Evolutionary conservation across 371 early-diverging fungal genomes (phyloP).

Genomic region (Synchytrium microbalum): DNA sequence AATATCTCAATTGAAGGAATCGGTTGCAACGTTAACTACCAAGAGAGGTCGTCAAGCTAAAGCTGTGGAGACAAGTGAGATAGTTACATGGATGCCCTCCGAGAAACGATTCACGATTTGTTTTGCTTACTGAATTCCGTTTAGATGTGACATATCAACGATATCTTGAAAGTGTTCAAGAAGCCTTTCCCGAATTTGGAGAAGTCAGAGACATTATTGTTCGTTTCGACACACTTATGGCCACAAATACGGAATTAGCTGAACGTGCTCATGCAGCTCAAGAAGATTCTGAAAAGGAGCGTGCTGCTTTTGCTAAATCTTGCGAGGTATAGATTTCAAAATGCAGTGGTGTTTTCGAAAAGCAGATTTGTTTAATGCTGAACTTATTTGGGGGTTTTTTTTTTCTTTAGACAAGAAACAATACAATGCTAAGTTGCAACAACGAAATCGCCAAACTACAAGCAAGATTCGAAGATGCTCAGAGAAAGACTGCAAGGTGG

Average conservation of each 20-base stretch:
- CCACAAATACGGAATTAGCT: constrained; percentile 45
- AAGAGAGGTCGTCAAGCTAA: constrained; percentile 30
- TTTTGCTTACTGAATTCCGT: not conserved
- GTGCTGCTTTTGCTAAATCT: constrained; percentile 26
- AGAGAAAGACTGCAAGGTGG: constrained; percentile 30
- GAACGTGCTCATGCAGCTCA: constrained; percentile 41
- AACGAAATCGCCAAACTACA: constrained; percentile 48
- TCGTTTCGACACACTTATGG: constrained; percentile 44
- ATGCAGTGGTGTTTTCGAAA: too few relatives aligned
- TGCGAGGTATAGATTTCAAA: constrained; percentile 28
- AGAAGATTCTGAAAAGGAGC: constrained; percentile 36
- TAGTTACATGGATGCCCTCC: not conserved
- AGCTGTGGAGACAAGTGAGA: constrained; percentile 37
- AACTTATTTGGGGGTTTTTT: not conserved
- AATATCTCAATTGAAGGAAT: constrained; percentile 30
- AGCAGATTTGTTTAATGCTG: too few relatives aligned
- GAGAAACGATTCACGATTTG: not conserved
- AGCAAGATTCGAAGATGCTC: constrained; percentile 38
- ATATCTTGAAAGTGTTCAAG: constrained; percentile 43
- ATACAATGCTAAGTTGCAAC: constrained; percentile 43
- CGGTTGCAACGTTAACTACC: constrained; percentile 11
- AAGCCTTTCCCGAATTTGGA: constrained; percentile 38
- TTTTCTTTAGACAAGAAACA: constrained; percentile 37
- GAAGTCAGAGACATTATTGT: constrained; percentile 47
- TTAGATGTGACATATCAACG: constrained; percentile 42